phyloP scores from a whole-genome alignment of 495 filamentous ascomycete species.

The Podospora anserina region DNA sequence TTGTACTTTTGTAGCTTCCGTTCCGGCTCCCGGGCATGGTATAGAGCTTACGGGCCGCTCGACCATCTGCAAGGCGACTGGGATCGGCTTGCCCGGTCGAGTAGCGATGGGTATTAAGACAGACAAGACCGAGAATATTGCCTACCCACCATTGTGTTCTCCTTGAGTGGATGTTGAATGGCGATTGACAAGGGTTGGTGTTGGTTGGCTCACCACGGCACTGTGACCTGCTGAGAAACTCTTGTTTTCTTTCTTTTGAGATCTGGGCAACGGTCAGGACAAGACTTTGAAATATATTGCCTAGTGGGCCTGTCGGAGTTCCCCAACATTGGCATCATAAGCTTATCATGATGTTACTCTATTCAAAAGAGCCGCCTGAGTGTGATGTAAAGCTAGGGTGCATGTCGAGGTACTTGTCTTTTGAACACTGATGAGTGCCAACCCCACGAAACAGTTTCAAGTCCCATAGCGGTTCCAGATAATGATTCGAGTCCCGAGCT shows the following conservation, averaged over 20 bases:
- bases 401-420: not conserved
- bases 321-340: conserved; percentile 12
- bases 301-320: conserved; percentile 11
- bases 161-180: not conserved
- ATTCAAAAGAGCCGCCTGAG: not conserved
- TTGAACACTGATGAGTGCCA: not conserved
- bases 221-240: not conserved
- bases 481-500: not conserved
- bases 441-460: not conserved
- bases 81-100: not conserved
- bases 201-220: conserved; percentile 5
- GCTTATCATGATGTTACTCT: conserved; percentile 1
- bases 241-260: not conserved
- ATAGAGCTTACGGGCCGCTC: conserved; percentile 3
- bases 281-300: conserved; percentile 6
- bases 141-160: not conserved
- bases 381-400: not conserved
- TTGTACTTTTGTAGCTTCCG: conserved; percentile 7
- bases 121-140: not conserved
- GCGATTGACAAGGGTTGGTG: not conserved
- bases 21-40: conserved; percentile 9
- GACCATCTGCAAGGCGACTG: not conserved
- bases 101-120: not conserved
- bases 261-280: not conserved
- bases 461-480: not conserved